These are phyloP conservation scores for Phytopythium boreale DNA, from an alignment of 352 stramenopile genomes.

Conservation along the genomic window DNA sequence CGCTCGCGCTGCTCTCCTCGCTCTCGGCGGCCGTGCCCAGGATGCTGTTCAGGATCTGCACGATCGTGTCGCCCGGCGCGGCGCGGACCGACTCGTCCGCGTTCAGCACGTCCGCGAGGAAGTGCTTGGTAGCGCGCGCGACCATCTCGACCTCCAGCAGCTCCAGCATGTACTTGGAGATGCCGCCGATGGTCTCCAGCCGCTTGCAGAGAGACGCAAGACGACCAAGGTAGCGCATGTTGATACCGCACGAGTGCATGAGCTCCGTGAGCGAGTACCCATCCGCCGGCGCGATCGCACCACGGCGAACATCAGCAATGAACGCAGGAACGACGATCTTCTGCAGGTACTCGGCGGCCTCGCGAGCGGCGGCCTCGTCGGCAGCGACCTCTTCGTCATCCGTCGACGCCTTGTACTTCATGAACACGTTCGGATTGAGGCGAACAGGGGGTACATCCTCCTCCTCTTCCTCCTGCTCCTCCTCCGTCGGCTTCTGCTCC, in stretches of 20 bases:
- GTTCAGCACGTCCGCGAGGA: slow-evolving; percentile 71
- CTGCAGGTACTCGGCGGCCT: slow-evolving; percentile 82
- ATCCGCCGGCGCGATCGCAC: slow-evolving; percentile 82
- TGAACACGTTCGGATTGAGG: slow-evolving; percentile 89
- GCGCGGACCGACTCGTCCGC: slow-evolving; percentile 53
- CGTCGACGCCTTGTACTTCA: slow-evolving; percentile 81
- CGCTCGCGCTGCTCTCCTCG: slow-evolving; percentile 11
- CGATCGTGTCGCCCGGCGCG: slow-evolving; percentile 67
- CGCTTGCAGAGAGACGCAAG: slow-evolving; percentile 87
- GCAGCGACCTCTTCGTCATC: slow-evolving; percentile 57
- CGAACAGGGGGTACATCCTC: slow-evolving; percentile 51
- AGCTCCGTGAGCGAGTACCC: slow-evolving; percentile 91
- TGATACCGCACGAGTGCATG: slow-evolving; percentile 95
- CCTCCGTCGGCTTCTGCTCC: slow-evolving; percentile 14
- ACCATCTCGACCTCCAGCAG: slow-evolving; percentile 97
- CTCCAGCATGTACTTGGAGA: slow-evolving; percentile 93
- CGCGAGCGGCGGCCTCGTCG: slow-evolving; percentile 71
- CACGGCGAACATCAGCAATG: slow-evolving; percentile 78
- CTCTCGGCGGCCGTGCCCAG: slow-evolving; percentile 39
- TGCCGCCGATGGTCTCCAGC: slow-evolving; percentile 80
- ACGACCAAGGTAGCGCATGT: slow-evolving; percentile 95
- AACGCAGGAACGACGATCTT: slow-evolving; percentile 85
- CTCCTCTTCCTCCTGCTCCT: slow-evolving; percentile 46
- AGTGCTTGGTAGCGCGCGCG: slow-evolving; percentile 88
- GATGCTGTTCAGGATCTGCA: slow-evolving; percentile 85